Percentiles rank a stretch among this genome's conserved stretches.
These are phyloP conservation scores for Eucalyptus virginea DNA, from an alignment of 345 rosid species.

Conservation along the genomic window DNA sequence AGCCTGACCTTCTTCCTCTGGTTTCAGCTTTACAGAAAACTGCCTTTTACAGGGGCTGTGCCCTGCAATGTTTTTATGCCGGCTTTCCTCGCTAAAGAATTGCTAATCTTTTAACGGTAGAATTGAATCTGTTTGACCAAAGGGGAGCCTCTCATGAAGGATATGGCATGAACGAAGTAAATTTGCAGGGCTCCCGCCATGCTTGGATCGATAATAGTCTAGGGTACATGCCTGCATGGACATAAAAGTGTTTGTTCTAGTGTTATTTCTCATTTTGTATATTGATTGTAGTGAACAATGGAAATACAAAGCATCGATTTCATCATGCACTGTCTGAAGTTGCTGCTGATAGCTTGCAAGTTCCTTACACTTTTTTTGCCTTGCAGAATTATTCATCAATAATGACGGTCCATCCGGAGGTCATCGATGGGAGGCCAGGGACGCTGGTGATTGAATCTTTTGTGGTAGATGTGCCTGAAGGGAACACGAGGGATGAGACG, in stretches of 20 bases:
- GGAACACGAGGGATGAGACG: slow-evolving; percentile 88
- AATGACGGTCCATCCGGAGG: slow-evolving; percentile 82
- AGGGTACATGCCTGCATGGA: not conserved
- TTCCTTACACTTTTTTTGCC: not conserved
- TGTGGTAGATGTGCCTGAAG: slow-evolving; percentile 88
- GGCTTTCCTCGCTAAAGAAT: not conserved
- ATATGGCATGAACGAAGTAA: not conserved
- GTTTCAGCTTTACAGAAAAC: not conserved
- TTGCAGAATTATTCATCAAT: slow-evolving; percentile 84
- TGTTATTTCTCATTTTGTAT: not conserved
- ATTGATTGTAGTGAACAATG: not conserved
- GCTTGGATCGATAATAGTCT: not conserved
- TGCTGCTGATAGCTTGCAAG: not conserved
- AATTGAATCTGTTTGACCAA: not conserved
- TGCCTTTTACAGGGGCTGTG: not conserved
- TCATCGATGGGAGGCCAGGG: slow-evolving; percentile 84
- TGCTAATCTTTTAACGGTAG: not conserved
- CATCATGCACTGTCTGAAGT: not conserved
- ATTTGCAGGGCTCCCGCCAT: not conserved
- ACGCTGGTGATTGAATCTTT: slow-evolving; percentile 91
- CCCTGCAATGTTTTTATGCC: not conserved
- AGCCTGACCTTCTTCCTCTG: not conserved
- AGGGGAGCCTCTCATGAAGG: not conserved
- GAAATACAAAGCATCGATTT: not conserved
- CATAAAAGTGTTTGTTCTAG: not conserved